Base-by-base conservation (phyloP, 345 rosid species). In the Hibiscus mutabilis region DNA sequence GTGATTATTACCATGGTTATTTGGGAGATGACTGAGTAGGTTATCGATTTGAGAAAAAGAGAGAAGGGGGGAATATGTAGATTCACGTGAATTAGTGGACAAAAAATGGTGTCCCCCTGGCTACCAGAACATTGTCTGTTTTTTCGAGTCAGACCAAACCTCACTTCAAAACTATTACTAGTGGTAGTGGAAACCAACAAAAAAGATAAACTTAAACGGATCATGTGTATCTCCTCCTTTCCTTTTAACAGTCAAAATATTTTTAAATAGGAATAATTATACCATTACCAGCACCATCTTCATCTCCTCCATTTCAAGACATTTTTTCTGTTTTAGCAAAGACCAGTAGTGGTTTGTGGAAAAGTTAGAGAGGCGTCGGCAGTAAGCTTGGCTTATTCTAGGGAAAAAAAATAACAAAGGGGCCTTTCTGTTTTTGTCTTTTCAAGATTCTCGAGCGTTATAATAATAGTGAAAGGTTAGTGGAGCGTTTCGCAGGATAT, bases 291-390 rank as follows among this genome's bases (percentile, higher is more conserved):
- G 7, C 27, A 6, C 8, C 68, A 40, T 42, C 24, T 42, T 7
- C 22, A 24, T 66, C 22, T 15, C 14, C 22, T 8, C 24, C 69
- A 24, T 24, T 46, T 66, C 70, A 25, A 37, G 57, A 14, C 69
- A 44, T 46, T 18, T 8, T 24, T 18, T 8, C 44, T 21, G 51
- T 66, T 66, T 46, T 21, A 66, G 55, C 58, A 47, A 16, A 25
- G 24, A 47, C 58, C 8, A 16, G 35, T 9, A 35, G 40, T 35
- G 7, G 13, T 19, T 46, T 31, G 56, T 24, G 37, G 11, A 22
- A 66, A 46, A 25, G 52, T 4, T 46, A 13, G 21, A 46, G n/a
- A 46, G 37, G 40, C 55, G 73, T 70, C 73, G 65, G 73, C 73
- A 40, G 65, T 57, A 14, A 19, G 65, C 24, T 70, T 70, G 73